Conservation (phyloP, 352 stramenopile genomes). For the Pythium insidiosum region DNA sequence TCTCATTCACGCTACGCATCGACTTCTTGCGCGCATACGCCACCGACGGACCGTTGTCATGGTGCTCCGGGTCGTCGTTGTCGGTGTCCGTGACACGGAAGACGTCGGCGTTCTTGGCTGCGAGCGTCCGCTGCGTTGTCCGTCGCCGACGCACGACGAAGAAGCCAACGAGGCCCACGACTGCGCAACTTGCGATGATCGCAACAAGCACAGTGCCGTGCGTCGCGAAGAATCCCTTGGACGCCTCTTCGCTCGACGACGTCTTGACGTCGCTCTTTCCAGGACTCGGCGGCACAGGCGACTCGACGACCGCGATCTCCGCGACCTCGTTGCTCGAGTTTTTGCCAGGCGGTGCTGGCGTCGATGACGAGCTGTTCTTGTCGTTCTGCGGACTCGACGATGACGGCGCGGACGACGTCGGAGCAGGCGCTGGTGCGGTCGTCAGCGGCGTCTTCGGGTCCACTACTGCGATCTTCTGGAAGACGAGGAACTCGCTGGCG, state of each 20-base stretch:
- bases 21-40: slow-evolving; percentile 15
- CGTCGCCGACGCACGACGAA: slow-evolving; percentile 13
- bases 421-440: slow-evolving; percentile 7
- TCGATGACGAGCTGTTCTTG: no score
- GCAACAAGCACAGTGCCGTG: slow-evolving; percentile 7
- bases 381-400: slow-evolving; percentile 5
- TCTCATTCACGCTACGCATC: slow-evolving; percentile 6
- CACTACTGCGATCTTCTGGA: slow-evolving; percentile 61
- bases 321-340: no score
- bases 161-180: slow-evolving; percentile 13
- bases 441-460: slow-evolving; percentile 31
- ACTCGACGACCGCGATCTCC: no score
- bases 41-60: no score
- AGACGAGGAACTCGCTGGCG: slow-evolving; percentile 53
- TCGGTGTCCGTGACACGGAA: slow-evolving; percentile 8
- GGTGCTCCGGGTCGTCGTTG: slow-evolving; percentile 15
- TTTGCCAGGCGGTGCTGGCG: no score
- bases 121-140: background rate
- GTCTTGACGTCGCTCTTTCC: slow-evolving; percentile 11
- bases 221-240: slow-evolving; percentile 16
- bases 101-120: background rate
- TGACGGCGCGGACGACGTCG: slow-evolving; percentile 6
- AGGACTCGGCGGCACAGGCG: background rate
- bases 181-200: slow-evolving; percentile 6
- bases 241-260: slow-evolving; percentile 48